These are phyloP conservation scores for Rutstroemia sp. DNA, from an alignment of 2,329 filamentous ascomycete genomes.

Conservation along the genomic window DNA sequence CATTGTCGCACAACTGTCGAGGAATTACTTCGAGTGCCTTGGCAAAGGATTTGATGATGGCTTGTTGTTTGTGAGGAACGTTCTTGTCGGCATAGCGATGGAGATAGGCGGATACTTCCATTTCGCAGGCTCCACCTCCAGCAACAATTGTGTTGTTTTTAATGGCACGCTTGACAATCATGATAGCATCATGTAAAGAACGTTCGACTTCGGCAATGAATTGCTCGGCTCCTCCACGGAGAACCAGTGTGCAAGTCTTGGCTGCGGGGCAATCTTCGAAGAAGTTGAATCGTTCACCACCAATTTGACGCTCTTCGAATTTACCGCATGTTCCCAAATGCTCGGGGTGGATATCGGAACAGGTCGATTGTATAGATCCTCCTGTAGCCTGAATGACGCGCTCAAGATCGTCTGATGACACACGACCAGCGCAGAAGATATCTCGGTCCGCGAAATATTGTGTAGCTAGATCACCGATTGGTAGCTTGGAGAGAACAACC, in stretches of 20 bases:
- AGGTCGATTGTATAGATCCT: constrained; percentile 87
- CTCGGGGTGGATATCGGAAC: constrained; percentile 83
- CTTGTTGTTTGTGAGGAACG: constrained; percentile 89
- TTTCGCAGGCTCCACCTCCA: constrained; percentile 89
- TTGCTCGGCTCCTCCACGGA: constrained; percentile 94
- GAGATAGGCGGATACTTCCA: constrained; percentile 92
- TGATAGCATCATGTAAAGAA: constrained; percentile 96
- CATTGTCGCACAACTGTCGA: constrained; percentile 95
- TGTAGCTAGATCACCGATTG: constrained; percentile 94
- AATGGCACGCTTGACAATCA: constrained; percentile 98
- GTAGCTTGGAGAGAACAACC: constrained; percentile 93
- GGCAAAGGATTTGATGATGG: constrained; percentile 95
- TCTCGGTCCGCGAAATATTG: constrained; percentile 98
- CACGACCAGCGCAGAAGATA: constrained; percentile 95
- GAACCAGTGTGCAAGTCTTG: constrained; percentile 92
- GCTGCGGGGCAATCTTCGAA: constrained; percentile 93
- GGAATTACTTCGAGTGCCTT: constrained; percentile 96
- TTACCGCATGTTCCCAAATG: constrained; percentile 84
- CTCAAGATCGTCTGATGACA: constrained; percentile 87
- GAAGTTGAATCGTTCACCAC: constrained; percentile 96
- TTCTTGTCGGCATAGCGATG: constrained; percentile 90
- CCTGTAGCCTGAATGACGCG: constrained; percentile 93
- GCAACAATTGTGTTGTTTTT: constrained; percentile 93
- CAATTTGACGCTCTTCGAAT: constrained; percentile 96
- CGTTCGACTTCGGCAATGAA: constrained; percentile 99